Percentiles rank a stretch among this genome's conserved stretches.
Conservation (phyloP, 2,329 filamentous ascomycete species). For the Fusarium udum region DNA sequence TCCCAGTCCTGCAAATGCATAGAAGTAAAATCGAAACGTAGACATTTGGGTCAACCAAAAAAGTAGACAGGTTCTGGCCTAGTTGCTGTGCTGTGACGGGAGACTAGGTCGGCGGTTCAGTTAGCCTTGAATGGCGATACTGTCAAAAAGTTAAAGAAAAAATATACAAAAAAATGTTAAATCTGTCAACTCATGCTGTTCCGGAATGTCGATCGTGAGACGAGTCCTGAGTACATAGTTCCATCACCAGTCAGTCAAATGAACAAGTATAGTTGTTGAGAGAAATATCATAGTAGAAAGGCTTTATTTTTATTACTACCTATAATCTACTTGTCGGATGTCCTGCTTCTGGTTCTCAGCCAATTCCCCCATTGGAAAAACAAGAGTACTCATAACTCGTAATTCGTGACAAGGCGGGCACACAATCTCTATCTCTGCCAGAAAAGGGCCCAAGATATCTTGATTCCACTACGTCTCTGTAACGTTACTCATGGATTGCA, state of each 20-base stretch:
- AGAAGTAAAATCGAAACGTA: conserved; percentile 37
- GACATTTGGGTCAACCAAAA: conserved; percentile 25
- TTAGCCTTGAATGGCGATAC: conserved; percentile 33
- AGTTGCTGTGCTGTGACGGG: conserved; percentile 15
- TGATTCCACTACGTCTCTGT: not conserved
- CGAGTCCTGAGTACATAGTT: no score
- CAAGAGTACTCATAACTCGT: not conserved
- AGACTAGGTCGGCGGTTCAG: conserved; percentile 10
- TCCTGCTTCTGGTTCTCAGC: not conserved
- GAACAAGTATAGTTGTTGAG: not conserved
- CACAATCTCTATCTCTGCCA: not conserved
- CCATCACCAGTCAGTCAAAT: not conserved
- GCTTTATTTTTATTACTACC: not conserved
- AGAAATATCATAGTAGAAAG: not conserved
- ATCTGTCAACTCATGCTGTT: not conserved
- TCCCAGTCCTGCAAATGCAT: conserved; percentile 13
- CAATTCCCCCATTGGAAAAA: not conserved
- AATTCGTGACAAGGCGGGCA: not conserved
- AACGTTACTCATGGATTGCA: conserved; percentile 42
- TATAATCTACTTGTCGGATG: not conserved
- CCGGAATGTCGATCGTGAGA: no score
- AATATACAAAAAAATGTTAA: conserved; percentile 6
- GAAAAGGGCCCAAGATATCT: not conserved
- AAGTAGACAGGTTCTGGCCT: conserved; percentile 30
- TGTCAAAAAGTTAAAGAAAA: conserved; percentile 20